Base-by-base conservation (phyloP, 2,329 filamentous ascomycete genomes). In the Thielaviopsis ethacetica region DNA sequence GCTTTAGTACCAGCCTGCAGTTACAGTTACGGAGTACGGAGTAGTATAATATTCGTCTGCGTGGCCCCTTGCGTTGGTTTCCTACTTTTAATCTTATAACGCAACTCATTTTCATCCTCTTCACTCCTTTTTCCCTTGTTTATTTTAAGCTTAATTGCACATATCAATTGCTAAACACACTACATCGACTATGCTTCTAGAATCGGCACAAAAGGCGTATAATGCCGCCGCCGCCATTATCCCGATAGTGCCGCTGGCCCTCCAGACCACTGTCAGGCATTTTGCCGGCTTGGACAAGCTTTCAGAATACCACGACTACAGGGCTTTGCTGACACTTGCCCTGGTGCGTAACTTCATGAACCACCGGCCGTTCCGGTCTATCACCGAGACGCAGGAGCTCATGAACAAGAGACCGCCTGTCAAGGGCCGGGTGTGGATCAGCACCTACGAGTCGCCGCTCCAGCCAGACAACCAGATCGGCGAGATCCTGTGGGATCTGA, bases 401-500 rank as follows among this genome's bases (percentile, higher is more conserved):
- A 79, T 80, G 1, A 71, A 79, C 52, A 80, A 75, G 60, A 85
- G 86, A 58, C 78, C 78, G 0, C 82, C 81, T 0, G 74, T 94
- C 66, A 90, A 88, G 67, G 89, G 89, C 3, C 80, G 79, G 52
- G 82, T 93, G 63, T 96, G 91, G 91, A 76, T 95, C 24, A 84
- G 83, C 65, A 85, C 81, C 58, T 83, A 86, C 50, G 79, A 77
- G 0, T 72, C 88, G 17, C 79, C 81, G 0, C 71, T 72, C 2
- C 85, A 84, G 0, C 73, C 79, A 60, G 80, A 74, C 68, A 76
- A 67, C 65, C 78, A 75, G 50, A 67, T 83, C 15, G 72, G 78
- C n/a, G 76, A 84, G 51, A 74, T 76, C 1, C 66, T 90, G 26
- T 72, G 82, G 62, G 71, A 71, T 30, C 78, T 77, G 3, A 80